These are phyloP conservation scores for Ceratobasidium sp. DNA, from an alignment of 1,284 basidiomycete species.

Conservation along the genomic window DNA sequence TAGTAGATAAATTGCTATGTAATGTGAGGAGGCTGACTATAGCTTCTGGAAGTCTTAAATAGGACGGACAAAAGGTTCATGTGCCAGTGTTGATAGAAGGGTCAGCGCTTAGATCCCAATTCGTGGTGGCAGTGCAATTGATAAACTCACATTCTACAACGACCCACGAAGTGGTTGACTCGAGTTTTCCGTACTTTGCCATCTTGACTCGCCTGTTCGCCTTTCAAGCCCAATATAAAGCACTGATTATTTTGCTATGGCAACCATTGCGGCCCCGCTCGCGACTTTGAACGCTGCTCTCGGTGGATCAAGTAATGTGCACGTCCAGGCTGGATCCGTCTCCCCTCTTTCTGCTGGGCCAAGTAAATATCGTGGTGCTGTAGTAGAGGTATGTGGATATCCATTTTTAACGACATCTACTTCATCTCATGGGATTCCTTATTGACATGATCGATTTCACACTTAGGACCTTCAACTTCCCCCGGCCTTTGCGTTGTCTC, in stretches of 20 bases:
- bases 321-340: neutral
- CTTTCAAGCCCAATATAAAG: neutral
- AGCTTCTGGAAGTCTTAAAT: too few species aligned
- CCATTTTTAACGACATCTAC: conserved; percentile 1
- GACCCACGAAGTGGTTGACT: neutral
- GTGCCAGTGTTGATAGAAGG: too few species aligned
- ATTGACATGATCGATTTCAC: neutral
- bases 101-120: neutral
- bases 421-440: conserved; percentile 16
- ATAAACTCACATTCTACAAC: neutral
- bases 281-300: conserved; percentile 10
- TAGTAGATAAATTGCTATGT: too few species aligned
- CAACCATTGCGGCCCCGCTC: conserved; percentile 28
- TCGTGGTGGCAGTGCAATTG: conserved; percentile 3
- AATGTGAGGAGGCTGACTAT: too few species aligned
- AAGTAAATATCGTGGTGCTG: conserved; percentile 81
- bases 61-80: too few species aligned
- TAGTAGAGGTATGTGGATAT: conserved; percentile 69
- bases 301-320: neutral
- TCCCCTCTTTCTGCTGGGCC: conserved; percentile 36
- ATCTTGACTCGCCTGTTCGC: neutral
- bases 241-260: neutral
- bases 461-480: conserved; percentile 87
- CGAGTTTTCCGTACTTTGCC: neutral
- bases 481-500: conserved; percentile 85